Conservation (phyloP, 2,329 filamentous ascomycete species). For the Penicillium polonicum region DNA sequence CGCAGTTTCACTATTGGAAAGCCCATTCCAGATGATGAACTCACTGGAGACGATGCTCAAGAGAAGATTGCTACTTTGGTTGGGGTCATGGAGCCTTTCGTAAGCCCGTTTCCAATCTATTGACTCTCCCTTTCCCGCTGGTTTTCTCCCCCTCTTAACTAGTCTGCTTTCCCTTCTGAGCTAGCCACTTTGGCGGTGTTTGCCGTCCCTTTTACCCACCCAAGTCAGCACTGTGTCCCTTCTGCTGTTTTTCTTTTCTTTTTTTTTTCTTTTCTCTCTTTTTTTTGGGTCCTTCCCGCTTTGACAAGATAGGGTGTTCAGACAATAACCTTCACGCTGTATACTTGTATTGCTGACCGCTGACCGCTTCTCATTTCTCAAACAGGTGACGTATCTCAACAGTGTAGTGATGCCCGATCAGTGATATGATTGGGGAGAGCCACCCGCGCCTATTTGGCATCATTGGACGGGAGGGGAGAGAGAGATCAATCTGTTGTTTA, state of each 20-base stretch:
- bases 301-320: neutral
- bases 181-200: slow-evolving; percentile 21
- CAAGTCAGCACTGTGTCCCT: slow-evolving; percentile 15
- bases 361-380: slow-evolving; percentile 28
- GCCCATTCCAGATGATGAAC: slow-evolving; percentile 64
- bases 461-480: neutral
- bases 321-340: neutral
- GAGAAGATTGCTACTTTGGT: slow-evolving; percentile 65
- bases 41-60: slow-evolving; percentile 63
- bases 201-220: slow-evolving; percentile 15
- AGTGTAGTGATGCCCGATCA: slow-evolving; percentile 70
- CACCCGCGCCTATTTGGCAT: slow-evolving; percentile 1
- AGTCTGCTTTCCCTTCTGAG: slow-evolving; percentile 25
- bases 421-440: slow-evolving; percentile 11
- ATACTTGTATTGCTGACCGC: slow-evolving; percentile 15
- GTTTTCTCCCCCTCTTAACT: slow-evolving; percentile 25
- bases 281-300: slow-evolving; percentile 2
- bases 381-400: slow-evolving; percentile 69
- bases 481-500: neutral
- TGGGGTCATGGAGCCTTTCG: slow-evolving; percentile 71
- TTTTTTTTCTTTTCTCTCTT: neutral
- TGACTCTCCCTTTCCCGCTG: slow-evolving; percentile 16
- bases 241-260: neutral
- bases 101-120: slow-evolving; percentile 52
- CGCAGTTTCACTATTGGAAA: slow-evolving; percentile 73